phyloP scores from a whole-genome alignment of 2,329 filamentous ascomycete species.

The Teratosphaeria zuluensis region DNA sequence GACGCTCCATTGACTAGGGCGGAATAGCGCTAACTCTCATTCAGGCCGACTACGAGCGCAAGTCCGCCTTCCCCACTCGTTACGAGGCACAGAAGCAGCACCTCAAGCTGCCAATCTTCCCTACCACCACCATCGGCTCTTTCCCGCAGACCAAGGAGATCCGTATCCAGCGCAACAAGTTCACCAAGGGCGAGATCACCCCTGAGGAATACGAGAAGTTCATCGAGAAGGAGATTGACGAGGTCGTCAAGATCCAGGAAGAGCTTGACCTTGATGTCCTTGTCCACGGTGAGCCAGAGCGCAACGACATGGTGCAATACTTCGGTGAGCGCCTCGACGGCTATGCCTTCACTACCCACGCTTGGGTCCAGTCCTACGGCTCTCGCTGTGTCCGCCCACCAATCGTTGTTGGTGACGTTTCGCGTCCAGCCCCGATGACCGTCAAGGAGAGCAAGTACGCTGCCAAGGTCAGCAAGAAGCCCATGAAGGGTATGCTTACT shows the following conservation, averaged over 20 bases:
- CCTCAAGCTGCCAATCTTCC: constrained; percentile 92
- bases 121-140: constrained; percentile 96
- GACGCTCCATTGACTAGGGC: background rate
- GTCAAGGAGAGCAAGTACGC: constrained; percentile 99
- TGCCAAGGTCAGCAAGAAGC: constrained; percentile 90
- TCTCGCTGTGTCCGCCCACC: constrained; percentile 97
- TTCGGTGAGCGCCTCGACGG: constrained; percentile 95
- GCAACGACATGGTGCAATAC: constrained; percentile 99
- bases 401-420: constrained; percentile 98
- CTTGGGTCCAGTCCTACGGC: constrained; percentile 97
- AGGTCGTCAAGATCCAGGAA: constrained; percentile 93
- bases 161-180: constrained; percentile 90
- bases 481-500: constrained; percentile 99
- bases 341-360: constrained; percentile 98
- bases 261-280: constrained; percentile 95
- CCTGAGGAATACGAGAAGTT: constrained; percentile 92
- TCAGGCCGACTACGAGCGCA: constrained; percentile 51
- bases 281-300: constrained; percentile 98
- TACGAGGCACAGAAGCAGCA: constrained; percentile 83
- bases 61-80: constrained; percentile 76
- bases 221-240: constrained; percentile 97
- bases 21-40: background rate
- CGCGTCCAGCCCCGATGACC: constrained; percentile 92
- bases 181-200: constrained; percentile 97
- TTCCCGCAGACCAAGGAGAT: constrained; percentile 99